Conservation (phyloP, 768 basidiomycete species). For the Phanerodontia chrysosporium region DNA sequence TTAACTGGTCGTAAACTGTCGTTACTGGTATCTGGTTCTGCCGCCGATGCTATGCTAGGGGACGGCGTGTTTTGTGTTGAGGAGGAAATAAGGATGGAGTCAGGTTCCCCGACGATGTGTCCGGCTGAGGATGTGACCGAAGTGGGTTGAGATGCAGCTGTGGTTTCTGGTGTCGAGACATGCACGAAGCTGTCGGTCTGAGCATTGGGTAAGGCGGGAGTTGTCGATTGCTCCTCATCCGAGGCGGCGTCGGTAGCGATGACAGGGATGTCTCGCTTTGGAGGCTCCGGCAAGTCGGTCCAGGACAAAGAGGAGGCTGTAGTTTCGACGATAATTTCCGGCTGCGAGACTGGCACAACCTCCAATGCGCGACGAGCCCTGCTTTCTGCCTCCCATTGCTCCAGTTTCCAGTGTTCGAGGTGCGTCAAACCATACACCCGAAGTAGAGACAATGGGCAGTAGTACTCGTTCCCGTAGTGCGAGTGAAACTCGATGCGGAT, state of each 20-base stretch:
- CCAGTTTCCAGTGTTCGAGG: slow-evolving; percentile 95
- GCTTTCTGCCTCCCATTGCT: slow-evolving; percentile 74
- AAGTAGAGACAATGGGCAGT: slow-evolving; percentile 89
- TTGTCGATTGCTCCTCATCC: neutral
- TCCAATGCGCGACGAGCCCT: slow-evolving; percentile 24
- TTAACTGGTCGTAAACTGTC: slow-evolving; percentile 14
- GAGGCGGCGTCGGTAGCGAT: neutral
- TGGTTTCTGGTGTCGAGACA: neutral
- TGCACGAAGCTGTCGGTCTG: neutral
- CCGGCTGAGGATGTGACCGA: neutral
- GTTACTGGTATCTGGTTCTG: slow-evolving; percentile 1
- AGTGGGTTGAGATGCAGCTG: neutral
- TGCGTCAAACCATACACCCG: slow-evolving; percentile 95
- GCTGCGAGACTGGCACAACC: slow-evolving; percentile 12
- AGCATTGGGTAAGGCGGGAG: neutral
- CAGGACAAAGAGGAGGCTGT: neutral
- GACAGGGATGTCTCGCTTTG: neutral
- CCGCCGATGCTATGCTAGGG: neutral
- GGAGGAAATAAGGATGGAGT: neutral
- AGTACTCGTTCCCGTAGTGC: slow-evolving; percentile 93
- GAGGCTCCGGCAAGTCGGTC: slow-evolving; percentile 1
- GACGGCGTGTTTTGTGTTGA: neutral
- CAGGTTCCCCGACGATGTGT: neutral
- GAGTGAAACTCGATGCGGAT: slow-evolving; percentile 92
- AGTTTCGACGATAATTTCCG: slow-evolving; percentile 20